phyloP scores from a whole-genome alignment of 208 protist species.

The Leishmania braziliensis region DNA sequence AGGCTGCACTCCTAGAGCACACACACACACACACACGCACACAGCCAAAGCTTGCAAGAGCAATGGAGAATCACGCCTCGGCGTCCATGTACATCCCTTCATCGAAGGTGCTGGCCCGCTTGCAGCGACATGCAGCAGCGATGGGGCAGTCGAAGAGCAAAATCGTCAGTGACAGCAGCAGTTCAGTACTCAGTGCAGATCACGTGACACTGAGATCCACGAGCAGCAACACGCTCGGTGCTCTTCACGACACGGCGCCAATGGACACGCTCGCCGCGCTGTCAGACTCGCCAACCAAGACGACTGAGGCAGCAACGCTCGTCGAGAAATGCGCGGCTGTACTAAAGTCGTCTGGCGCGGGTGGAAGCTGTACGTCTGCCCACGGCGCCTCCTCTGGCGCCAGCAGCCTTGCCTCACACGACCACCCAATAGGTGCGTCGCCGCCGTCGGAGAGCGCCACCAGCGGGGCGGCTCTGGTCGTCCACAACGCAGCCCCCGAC shows the following conservation, averaged over 20 bases:
- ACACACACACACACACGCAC: not conserved
- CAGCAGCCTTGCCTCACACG: not conserved
- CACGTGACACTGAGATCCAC: too few species aligned
- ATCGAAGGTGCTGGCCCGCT: constrained; percentile 31
- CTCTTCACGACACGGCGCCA: not conserved
- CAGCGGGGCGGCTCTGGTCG: not conserved
- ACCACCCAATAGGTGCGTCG: not conserved
- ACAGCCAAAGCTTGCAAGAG: not conserved
- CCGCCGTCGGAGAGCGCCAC: not conserved
- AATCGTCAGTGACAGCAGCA: not conserved
- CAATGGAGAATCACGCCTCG: constrained; percentile 43
- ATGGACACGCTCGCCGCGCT: not conserved
- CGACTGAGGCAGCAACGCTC: not conserved
- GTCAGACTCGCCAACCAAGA: not conserved
- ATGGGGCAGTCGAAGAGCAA: not conserved
- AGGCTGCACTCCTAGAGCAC: not conserved
- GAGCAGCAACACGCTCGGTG: not conserved
- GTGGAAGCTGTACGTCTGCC: not conserved
- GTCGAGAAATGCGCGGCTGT: not conserved
- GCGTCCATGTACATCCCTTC: constrained; percentile 40
- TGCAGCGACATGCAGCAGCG: constrained; percentile 19
- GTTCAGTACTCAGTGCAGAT: not conserved
- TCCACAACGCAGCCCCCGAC: not conserved
- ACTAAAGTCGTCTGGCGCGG: not conserved
- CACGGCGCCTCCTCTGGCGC: not conserved